Percentiles rank a stretch among this genome's conserved stretches.
phyloP scores from a whole-genome alignment of 2,329 filamentous ascomycete genomes.

The Aquanectria penicillioides region DNA sequence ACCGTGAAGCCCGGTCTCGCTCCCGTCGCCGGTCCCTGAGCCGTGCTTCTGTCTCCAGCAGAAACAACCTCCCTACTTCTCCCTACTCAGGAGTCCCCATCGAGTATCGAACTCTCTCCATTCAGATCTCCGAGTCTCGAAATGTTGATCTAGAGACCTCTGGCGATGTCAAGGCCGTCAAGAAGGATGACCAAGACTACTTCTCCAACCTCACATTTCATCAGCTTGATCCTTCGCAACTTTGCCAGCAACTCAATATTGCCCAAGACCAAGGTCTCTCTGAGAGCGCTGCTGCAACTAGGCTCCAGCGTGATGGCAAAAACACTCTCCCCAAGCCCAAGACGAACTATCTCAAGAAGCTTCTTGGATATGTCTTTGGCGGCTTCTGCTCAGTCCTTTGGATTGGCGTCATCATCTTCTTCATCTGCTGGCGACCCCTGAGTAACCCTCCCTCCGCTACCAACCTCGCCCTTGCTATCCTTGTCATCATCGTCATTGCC shows the following conservation, averaged over 20 bases:
- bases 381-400: constrained; percentile 60
- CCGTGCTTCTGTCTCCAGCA: constrained; percentile 23
- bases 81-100: constrained; percentile 51
- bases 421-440: constrained; percentile 59
- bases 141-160: constrained; percentile 33
- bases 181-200: constrained; percentile 54
- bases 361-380: constrained; percentile 56
- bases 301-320: constrained; percentile 52
- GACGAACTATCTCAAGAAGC: constrained; percentile 54
- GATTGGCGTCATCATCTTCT: constrained; percentile 59
- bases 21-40: constrained; percentile 35
- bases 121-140: constrained; percentile 51
- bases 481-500: constrained; percentile 58
- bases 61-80: constrained; percentile 40
- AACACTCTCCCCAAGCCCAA: constrained; percentile 54
- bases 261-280: constrained; percentile 47
- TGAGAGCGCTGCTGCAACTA: constrained; percentile 43
- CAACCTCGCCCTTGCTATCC: constrained; percentile 57
- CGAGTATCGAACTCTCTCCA: constrained; percentile 53
- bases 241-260: constrained; percentile 54
- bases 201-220: constrained; percentile 54
- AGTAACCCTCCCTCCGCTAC: constrained; percentile 54
- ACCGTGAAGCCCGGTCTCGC: constrained; percentile 28
- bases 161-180: constrained; percentile 31
- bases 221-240: constrained; percentile 44